phyloP scores from a whole-genome alignment of 2,329 filamentous ascomycete genomes.

The Tothia fuscella region DNA sequence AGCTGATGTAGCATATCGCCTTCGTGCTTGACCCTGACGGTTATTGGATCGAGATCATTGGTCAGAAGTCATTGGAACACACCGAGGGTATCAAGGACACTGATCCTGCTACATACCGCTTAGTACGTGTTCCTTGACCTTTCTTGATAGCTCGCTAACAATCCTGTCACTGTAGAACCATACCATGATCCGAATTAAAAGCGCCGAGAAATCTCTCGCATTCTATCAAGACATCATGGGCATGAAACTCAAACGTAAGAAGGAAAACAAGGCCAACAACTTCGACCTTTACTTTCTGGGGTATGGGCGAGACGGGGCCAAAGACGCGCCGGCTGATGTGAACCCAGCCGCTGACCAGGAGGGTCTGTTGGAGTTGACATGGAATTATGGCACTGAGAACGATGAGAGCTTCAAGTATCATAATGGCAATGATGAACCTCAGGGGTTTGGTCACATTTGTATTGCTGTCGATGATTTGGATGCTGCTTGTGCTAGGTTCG shows the following conservation, averaged over 20 bases:
- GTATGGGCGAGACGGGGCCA: slow-evolving; percentile 44
- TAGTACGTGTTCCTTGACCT: slow-evolving; percentile 29
- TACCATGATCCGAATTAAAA: slow-evolving; percentile 90
- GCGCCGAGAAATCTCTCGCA: slow-evolving; percentile 33
- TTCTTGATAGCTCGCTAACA: not conserved
- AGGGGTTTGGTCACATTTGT: slow-evolving; percentile 91
- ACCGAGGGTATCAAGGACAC: slow-evolving; percentile 62
- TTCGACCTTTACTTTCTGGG: slow-evolving; percentile 94
- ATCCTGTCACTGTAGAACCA: slow-evolving; percentile 62
- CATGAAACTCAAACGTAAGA: slow-evolving; percentile 68
- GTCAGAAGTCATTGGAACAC: slow-evolving; percentile 57
- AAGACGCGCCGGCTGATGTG: slow-evolving; percentile 41
- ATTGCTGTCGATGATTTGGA: slow-evolving; percentile 81
- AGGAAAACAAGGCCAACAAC: slow-evolving; percentile 54
- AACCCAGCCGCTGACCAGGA: slow-evolving; percentile 57
- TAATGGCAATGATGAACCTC: slow-evolving; percentile 79
- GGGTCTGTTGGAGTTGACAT: slow-evolving; percentile 81
- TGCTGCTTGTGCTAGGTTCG: slow-evolving; percentile 75
- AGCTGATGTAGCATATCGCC: slow-evolving; percentile 77
- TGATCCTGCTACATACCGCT: slow-evolving; percentile 60
- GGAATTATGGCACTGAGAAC: slow-evolving; percentile 74
- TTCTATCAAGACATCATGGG: slow-evolving; percentile 67
- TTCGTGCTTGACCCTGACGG: slow-evolving; percentile 80
- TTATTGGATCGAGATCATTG: slow-evolving; percentile 63
- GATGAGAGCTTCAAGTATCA: slow-evolving; percentile 78